These are phyloP conservation scores for Blastomyces silverae DNA, from an alignment of 2,329 filamentous ascomycete species.

Conservation along the genomic window DNA sequence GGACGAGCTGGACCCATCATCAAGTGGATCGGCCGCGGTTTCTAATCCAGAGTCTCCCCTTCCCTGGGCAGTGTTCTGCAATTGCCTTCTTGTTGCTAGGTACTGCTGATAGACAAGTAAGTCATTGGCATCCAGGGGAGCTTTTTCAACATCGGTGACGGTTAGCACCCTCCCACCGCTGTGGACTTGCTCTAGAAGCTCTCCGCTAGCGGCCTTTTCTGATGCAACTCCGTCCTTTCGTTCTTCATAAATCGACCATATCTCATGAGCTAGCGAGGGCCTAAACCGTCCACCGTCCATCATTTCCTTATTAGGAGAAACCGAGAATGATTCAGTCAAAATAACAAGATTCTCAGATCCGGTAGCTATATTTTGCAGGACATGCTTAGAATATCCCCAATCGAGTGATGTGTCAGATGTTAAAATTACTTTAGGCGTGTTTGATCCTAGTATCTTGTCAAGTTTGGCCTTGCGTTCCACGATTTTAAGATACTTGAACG, in stretches of 20 bases:
- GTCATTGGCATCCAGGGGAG: conserved; percentile 67
- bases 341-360: conserved; percentile 78
- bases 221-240: conserved; percentile 56
- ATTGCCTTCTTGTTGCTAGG: conserved; percentile 76
- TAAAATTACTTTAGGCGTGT: conserved; percentile 65
- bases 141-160: conserved; percentile 55
- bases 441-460: conserved; percentile 56
- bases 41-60: conserved; percentile 63
- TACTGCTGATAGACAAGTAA: conserved; percentile 82
- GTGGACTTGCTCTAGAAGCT: conserved; percentile 60
- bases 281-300: conserved; percentile 27
- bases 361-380: conserved; percentile 65
- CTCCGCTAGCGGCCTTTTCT: conserved; percentile 50
- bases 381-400: conserved; percentile 88
- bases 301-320: conserved; percentile 24
- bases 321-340: conserved; percentile 62
- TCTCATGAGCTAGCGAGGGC: conserved; percentile 60
- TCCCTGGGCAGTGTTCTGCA: conserved; percentile 71
- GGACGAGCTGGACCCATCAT: conserved; percentile 77
- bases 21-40: conserved; percentile 62
- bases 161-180: conserved; percentile 57
- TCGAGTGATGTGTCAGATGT: conserved; percentile 85
- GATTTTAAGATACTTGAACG: conserved; percentile 77
- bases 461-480: conserved; percentile 77
- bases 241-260: conserved; percentile 77